These are phyloP conservation scores for Phytophthora sansomeana DNA, from an alignment of 352 stramenopile genomes.

Conservation along the genomic window DNA sequence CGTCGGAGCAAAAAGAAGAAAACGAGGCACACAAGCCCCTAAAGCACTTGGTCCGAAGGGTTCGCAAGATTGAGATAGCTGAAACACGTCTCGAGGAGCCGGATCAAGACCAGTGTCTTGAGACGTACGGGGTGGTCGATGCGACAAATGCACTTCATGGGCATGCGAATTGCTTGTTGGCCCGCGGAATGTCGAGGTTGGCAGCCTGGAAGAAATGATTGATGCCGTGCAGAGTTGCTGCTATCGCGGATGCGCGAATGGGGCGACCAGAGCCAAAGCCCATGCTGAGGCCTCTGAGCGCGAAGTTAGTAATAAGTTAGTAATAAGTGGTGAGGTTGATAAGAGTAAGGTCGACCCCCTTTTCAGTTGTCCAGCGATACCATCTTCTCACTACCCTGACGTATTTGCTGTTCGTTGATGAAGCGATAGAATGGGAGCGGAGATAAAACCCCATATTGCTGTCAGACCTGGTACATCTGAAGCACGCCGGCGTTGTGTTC, in stretches of 20 bases:
- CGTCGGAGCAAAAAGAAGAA: conserved; percentile 24
- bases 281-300: not conserved
- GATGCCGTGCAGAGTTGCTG: not conserved
- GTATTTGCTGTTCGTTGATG: conserved; percentile 11
- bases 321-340: too few species aligned
- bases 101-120: conserved; percentile 8
- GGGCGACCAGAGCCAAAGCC: conserved; percentile 6
- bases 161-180: conserved; percentile 16
- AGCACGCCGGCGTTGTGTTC: not conserved
- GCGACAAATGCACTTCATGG: conserved; percentile 9
- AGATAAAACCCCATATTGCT: conserved; percentile 19
- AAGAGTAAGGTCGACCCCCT: too few species aligned
- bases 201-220: conserved; percentile 8
- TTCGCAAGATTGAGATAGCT: not conserved
- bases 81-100: conserved; percentile 2
- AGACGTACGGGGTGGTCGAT: conserved; percentile 1
- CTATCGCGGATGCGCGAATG: not conserved
- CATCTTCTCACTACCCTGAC: conserved; percentile 2
- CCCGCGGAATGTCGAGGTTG: not conserved
- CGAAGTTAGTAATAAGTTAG: conserved; percentile 7
- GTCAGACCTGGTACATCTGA: not conserved
- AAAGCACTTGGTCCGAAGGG: conserved; percentile 18
- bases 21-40: conserved; percentile 10
- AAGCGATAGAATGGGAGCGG: conserved; percentile 5
- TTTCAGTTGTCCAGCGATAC: conserved; percentile 2